Evolutionary conservation across 352 stramenopile species (phyloP), one percentile per base, ranked within the genome.

Genomic region (Phytophthora hibernalis): DNA sequence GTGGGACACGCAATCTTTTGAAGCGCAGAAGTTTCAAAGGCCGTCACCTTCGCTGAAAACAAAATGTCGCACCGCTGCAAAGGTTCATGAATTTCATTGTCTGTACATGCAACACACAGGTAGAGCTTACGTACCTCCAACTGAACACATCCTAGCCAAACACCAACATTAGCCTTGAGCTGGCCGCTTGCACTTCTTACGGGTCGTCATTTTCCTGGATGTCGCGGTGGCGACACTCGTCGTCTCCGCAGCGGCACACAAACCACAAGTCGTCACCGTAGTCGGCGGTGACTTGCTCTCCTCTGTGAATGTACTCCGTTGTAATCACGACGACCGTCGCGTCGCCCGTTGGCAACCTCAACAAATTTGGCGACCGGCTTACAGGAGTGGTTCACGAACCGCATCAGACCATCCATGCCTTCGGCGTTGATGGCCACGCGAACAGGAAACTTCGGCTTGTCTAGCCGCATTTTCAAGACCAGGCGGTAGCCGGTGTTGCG

Each of bases 401-500:
- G 24, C 24, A 28, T 28, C 24, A 28, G 24, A 28, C 5, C 24
- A 2, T 5, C 24, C 24, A 28, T 28, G 24, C 24, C 24, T 28
- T 28, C 24, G 5, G 24, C 24, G 24, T 28, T 28, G 24, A 28
- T 28, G 3, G 24, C 24, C 24, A 28, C 24, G 5, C 24, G 5
- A 28, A 28, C 24, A 28, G 24, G 24, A 28, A 28, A 28, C 24
- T 2, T 28, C 24, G 24, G 1, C 35, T 8, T 26, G 49, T 49
- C n/a, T 6, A 3, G 6, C n/a, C 35, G 24, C 15, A 30, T 16
- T 5, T 40, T 54, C 48, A 54, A 18, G 2, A 63, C 10, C 8
- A 63, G 21, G 0, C 44, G 31, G n/a, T 56, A 64, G 0, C 33
- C 56, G 4, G 15, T 15, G n/a, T 52, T 64, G 22, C 45, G 45